Conservation (phyloP, 129 eudicot species). For the Flaveria ramosissima region DNA sequence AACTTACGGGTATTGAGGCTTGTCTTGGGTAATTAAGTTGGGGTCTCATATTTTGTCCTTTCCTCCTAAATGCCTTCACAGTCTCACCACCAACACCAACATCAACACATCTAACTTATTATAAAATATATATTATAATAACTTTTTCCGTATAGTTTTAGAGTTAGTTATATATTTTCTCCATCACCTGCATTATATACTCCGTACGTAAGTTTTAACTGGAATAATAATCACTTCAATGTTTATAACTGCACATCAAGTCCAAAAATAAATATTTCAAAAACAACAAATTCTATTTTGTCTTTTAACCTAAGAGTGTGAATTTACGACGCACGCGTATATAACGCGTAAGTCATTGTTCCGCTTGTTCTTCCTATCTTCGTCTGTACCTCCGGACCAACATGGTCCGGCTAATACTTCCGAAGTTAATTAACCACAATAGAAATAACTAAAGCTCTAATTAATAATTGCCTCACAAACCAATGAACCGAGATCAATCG, state of each 20-base stretch:
- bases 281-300: too few relatives aligned
- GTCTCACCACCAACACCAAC: background rate
- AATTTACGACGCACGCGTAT: too few relatives aligned
- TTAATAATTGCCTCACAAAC: background rate
- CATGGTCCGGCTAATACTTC: background rate
- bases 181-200: background rate
- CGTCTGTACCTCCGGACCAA: too few relatives aligned
- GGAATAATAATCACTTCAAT: too few relatives aligned
- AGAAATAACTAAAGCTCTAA: background rate
- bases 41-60: constrained; percentile 4
- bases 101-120: background rate
- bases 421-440: background rate
- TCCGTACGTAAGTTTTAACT: background rate
- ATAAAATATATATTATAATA: background rate
- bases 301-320: too few relatives aligned
- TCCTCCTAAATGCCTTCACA: background rate
- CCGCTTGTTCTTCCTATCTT: too few relatives aligned
- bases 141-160: background rate
- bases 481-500: too few relatives aligned
- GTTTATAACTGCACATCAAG: too few relatives aligned
- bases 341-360: too few relatives aligned
- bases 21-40: constrained; percentile 6
- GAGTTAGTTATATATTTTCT: background rate
- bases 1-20: background rate
- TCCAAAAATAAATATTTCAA: too few relatives aligned